Evolutionary conservation across 192 early-diverging fungal species (phyloP).

Genomic region (Globomyces pollinis-pini): DNA sequence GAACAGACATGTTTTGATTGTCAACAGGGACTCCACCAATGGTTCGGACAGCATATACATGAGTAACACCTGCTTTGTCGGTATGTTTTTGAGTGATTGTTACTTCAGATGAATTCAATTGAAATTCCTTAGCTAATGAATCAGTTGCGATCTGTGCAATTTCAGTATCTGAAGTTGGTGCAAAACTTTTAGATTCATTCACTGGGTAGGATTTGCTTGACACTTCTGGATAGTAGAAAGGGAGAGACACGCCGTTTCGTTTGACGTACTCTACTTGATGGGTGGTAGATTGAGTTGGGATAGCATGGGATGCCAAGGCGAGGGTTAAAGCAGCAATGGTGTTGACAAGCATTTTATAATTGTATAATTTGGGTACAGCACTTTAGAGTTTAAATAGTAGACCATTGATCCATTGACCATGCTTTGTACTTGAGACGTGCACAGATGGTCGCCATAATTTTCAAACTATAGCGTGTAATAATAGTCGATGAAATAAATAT

Average conservation of each 20-base stretch:
- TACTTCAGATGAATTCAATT: neutral
- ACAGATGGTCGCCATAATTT: too few species aligned
- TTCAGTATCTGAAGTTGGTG: neutral
- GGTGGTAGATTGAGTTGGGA: too few species aligned
- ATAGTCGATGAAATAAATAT: too few species aligned
- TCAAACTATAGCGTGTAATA: too few species aligned
- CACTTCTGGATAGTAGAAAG: constrained; percentile 12
- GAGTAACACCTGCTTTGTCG: constrained; percentile 1
- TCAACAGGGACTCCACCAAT: constrained; percentile 1
- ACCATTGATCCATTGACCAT: too few species aligned
- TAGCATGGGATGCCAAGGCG: too few species aligned
- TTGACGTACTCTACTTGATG: neutral
- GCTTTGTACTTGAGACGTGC: too few species aligned
- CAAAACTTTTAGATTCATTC: neutral
- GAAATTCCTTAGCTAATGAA: neutral
- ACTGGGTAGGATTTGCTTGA: neutral
- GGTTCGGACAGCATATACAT: constrained; percentile 1
- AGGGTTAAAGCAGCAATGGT: too few species aligned
- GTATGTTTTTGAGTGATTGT: neutral
- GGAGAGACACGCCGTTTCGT: neutral
- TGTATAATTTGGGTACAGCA: too few species aligned
- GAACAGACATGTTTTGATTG: constrained; percentile 12
- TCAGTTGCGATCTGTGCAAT: neutral
- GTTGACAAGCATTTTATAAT: too few species aligned
- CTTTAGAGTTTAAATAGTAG: too few species aligned